Conservation (phyloP, 306 rosid genomes). For the Geum urbanum region DNA sequence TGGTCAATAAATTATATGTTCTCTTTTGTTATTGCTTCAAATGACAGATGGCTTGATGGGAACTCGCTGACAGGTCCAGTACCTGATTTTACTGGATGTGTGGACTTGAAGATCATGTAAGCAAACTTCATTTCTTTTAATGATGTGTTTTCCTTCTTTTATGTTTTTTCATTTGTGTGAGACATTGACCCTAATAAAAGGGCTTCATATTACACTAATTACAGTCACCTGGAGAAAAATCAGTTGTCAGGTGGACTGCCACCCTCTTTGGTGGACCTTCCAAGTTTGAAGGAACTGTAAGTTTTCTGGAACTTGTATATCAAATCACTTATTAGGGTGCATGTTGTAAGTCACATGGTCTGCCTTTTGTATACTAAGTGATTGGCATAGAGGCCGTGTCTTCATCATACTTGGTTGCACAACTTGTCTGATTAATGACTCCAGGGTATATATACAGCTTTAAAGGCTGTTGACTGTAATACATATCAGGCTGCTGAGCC, state of each 20-base stretch:
- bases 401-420: constrained; percentile 1
- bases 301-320: constrained; percentile 31
- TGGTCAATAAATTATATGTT: constrained; percentile 8
- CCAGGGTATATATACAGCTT: neutral
- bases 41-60: constrained; percentile 55
- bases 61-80: constrained; percentile 61
- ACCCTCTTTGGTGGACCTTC: constrained; percentile 58
- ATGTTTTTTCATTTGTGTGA: neutral
- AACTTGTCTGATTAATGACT: neutral
- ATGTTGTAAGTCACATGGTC: neutral
- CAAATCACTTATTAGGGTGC: constrained; percentile 8
- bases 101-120: constrained; percentile 78
- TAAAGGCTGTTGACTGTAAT: neutral
- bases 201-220: constrained; percentile 35
- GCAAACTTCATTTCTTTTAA: constrained; percentile 16
- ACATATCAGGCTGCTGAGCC: too few relatives aligned
- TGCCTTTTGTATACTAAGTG: neutral
- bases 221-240: constrained; percentile 90
- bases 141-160: neutral
- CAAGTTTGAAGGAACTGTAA: constrained; percentile 82
- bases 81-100: constrained; percentile 79
- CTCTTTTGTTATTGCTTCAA: constrained; percentile 4
- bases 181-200: constrained; percentile 31
- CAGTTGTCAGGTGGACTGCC: constrained; percentile 72
- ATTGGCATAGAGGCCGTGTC: neutral